Evolutionary conservation across 2,329 filamentous ascomycete genomes (phyloP).

Genomic region (Fusarium tjaetaba): DNA sequence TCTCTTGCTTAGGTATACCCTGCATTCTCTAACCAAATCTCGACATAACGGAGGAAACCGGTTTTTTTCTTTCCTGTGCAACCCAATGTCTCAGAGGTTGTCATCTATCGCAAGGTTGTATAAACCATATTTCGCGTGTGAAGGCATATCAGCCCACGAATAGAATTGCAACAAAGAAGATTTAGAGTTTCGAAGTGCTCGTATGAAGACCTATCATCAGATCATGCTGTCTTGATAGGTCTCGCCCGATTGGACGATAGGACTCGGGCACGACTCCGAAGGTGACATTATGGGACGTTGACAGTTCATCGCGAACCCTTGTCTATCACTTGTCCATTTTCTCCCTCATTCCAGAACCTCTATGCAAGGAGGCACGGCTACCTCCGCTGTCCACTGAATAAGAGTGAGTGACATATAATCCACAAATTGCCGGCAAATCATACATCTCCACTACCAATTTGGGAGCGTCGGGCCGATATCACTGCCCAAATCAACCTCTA

Average conservation of each 20-base stretch:
- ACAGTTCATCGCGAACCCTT: neutral
- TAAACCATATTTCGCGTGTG: neutral
- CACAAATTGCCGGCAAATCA: neutral
- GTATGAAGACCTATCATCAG: neutral
- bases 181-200: neutral
- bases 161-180: fast-evolving
- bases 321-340: neutral
- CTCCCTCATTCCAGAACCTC: neutral
- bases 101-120: neutral
- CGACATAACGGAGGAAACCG: too few relatives aligned
- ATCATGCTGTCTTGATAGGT: neutral
- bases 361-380: neutral
- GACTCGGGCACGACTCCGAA: neutral
- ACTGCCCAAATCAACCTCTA: neutral
- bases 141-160: neutral
- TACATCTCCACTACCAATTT: neutral
- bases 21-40: too few relatives aligned
- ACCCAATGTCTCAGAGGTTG: too few relatives aligned
- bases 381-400: neutral
- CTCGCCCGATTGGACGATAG: neutral
- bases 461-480: neutral
- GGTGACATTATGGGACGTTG: neutral
- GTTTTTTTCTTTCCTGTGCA: too few relatives aligned
- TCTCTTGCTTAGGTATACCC: neutral
- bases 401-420: neutral